Conservation (phyloP, 345 rosid species). For the Aegle marmelos region DNA sequence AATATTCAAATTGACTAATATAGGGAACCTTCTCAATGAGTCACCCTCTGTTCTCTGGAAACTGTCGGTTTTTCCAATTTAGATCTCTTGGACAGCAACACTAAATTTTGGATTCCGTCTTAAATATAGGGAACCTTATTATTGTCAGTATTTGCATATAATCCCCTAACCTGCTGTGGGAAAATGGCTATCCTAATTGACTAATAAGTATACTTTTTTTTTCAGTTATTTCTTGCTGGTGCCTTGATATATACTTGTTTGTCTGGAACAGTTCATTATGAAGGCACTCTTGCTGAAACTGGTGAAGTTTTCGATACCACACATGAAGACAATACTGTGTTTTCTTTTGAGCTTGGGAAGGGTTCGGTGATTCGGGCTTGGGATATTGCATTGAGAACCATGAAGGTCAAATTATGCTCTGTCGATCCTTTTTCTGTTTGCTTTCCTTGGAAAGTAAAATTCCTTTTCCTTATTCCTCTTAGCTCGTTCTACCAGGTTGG, state of each 20-base stretch:
- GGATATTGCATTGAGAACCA: conserved; percentile 81
- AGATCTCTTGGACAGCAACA: not conserved
- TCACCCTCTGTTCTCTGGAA: not conserved
- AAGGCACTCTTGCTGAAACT: conserved; percentile 77
- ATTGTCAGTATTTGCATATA: not conserved
- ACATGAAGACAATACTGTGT: conserved; percentile 76
- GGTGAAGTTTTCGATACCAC: conserved; percentile 90
- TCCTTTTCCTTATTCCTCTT: not conserved
- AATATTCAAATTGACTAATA: not conserved
- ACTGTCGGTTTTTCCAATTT: not conserved
- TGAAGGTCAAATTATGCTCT: conserved; percentile 55
- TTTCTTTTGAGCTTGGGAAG: conserved; percentile 84
- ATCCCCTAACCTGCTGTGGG: not conserved
- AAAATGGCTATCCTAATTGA: not conserved
- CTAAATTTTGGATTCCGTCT: not conserved
- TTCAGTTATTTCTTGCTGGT: not conserved
- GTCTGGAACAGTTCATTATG: conserved; percentile 70
- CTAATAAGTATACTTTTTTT: not conserved
- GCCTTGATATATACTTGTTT: conserved; percentile 1
- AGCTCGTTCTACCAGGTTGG: conserved; percentile 59
- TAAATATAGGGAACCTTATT: not conserved
- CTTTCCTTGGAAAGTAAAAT: not conserved
- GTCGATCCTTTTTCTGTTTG: not conserved
- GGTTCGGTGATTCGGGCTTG: conserved; percentile 85
- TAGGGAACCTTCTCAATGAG: no score